phyloP scores from a whole-genome alignment of 2,329 filamentous ascomycete genomes.

The Ceratocystis colombiana region DNA sequence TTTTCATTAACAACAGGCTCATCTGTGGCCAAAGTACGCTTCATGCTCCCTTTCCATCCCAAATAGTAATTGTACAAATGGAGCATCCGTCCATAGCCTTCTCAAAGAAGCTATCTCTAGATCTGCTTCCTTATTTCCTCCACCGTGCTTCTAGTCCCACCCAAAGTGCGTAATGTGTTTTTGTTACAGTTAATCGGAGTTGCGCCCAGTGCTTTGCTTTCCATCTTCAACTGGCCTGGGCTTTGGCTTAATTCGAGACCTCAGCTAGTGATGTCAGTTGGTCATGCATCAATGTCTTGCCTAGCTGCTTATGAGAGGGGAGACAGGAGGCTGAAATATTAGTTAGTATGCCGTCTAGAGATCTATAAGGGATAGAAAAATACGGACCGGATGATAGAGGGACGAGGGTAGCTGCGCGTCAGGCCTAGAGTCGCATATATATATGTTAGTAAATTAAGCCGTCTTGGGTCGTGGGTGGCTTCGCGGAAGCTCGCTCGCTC shows the following conservation, averaged over 20 bases:
- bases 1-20: slow-evolving; percentile 5
- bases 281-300: neutral
- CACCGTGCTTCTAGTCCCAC: neutral
- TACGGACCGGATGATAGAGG: slow-evolving; percentile 53
- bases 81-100: neutral
- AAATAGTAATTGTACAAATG: slow-evolving; percentile 12
- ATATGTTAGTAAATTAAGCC: slow-evolving; percentile 29
- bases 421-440: slow-evolving; percentile 51
- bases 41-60: neutral
- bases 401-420: slow-evolving; percentile 84
- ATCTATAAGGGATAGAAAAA: neutral
- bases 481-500: slow-evolving; percentile 22
- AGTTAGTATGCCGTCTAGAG: slow-evolving; percentile 3
- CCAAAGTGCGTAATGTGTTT: neutral
- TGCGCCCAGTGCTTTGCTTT: neutral
- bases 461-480: neutral
- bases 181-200: neutral
- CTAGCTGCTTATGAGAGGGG: slow-evolving; percentile 47
- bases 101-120: neutral
- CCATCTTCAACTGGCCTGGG: neutral
- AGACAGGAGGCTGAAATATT: slow-evolving; percentile 45
- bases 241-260: neutral
- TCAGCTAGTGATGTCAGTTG: neutral
- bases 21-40: neutral
- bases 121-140: neutral